Base-by-base conservation (phyloP, 2,329 filamentous ascomycete species). In the Dactylellina leptospora region DNA sequence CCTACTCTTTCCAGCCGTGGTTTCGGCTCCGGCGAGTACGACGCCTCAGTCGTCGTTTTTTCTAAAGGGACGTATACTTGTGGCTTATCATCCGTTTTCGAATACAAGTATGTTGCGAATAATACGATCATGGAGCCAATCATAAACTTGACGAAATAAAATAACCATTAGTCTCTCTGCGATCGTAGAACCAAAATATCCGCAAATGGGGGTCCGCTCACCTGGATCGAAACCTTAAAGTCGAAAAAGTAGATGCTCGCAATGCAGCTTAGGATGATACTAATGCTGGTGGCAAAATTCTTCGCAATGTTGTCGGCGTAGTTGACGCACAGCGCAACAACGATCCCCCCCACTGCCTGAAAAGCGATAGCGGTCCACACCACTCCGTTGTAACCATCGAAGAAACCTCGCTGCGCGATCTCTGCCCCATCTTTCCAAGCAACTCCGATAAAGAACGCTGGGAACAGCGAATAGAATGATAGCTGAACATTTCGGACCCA, bases 401-500 rank as follows among this genome's bases (percentile, higher is more conserved):
- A 97, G 80, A 97, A 96, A 10, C 95, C 95, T 74, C 91, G 87
- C 79, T 89, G 87, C 23, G 88, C 85, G 74, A 99, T 92, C 40
- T 90, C 88, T 72, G 88, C 86, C 23, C 93, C 95, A 75, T 99
- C 95, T 74, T 92, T 90, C 81, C 91, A 90, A 1, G 96, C 81
- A 4, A 97, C 89, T 0, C 93, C 95, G 56, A 96, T 84, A 64
- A 97, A 87, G 0, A 97, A 83, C 0, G 93, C 90, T 0, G 93
- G 92, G 76, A 97, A 93, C 1, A 97, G 83, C 0, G 93, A 96
- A 82, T 96, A 99, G 78, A 97, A 91, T 0, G 92, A 93, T 22
- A 99, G 83, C 80, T 99, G 95, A 48, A 97, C 90, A 79, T 97
- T 99, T 73, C 95, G 88, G 44, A 95, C 88, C 95, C 95, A 99